Evolutionary conservation across 805 yeast genomes (phyloP).

Genomic region (Yarrowia phangngaensis): DNA sequence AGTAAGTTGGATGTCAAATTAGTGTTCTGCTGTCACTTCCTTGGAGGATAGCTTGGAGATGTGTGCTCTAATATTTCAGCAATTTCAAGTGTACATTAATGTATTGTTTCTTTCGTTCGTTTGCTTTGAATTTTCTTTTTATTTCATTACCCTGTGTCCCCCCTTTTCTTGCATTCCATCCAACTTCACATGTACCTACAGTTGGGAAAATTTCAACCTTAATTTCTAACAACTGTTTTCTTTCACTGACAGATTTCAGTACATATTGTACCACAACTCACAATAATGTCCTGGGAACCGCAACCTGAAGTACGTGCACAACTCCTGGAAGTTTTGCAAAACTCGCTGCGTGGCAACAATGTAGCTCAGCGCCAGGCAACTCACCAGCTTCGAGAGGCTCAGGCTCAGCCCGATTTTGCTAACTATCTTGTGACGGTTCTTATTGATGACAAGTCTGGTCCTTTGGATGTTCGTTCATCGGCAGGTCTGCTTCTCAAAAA

Average conservation of each 20-base stretch:
- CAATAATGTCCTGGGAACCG: constrained; percentile 41
- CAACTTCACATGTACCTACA: constrained; percentile 24
- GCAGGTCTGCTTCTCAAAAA: constrained; percentile 87
- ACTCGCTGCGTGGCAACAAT: constrained; percentile 62
- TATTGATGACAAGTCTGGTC: constrained; percentile 41
- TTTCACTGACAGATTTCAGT: no score
- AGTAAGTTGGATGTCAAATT: no score
- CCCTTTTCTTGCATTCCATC: no score
- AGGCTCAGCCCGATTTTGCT: constrained; percentile 68
- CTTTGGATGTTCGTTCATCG: constrained; percentile 64
- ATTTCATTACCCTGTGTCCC: no score
- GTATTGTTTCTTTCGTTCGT: no score
- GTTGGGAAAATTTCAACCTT: constrained; percentile 26
- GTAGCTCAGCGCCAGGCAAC: constrained; percentile 62
- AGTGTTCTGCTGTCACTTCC: no score
- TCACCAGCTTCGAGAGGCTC: constrained; percentile 62
- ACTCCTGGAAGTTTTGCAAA: constrained; percentile 60
- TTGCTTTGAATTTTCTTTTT: no score
- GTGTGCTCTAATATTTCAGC: no score
- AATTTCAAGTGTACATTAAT: no score
- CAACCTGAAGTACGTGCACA: constrained; percentile 59
- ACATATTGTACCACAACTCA: no score
- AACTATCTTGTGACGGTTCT: constrained; percentile 73
- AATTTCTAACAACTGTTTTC: constrained; percentile 26
- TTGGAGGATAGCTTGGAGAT: no score